Evolutionary conservation across 208 protist species (phyloP).

Genomic region (Tetramitus jugosus): DNA sequence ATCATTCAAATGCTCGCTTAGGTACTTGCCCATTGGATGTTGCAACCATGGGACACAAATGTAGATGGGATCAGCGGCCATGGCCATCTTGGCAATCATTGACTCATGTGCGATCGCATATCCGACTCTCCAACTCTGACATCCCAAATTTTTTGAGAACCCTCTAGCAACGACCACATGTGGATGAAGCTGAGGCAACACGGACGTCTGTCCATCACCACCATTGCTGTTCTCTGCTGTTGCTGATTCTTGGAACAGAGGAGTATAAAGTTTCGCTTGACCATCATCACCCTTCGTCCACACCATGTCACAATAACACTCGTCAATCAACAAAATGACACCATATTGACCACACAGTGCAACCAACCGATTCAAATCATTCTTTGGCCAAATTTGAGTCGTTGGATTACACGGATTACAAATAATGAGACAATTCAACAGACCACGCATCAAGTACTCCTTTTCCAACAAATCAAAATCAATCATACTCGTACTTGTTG

Average conservation of each 20-base stretch:
- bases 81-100: conserved; percentile 25
- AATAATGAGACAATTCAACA: conserved; percentile 28
- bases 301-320: conserved; percentile 43
- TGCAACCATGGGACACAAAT: conserved; percentile 35
- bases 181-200: background rate
- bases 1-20: conserved; percentile 24
- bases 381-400: conserved; percentile 25
- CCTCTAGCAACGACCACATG: conserved; percentile 29
- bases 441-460: conserved; percentile 7
- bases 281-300: no score
- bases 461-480: conserved; percentile 23
- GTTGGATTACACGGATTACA: conserved; percentile 38
- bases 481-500: background rate
- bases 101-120: conserved; percentile 22
- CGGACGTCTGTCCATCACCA: background rate
- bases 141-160: conserved; percentile 33
- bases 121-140: conserved; percentile 36
- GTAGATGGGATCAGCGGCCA: conserved; percentile 31
- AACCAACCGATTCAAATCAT: conserved; percentile 22
- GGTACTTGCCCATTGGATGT: conserved; percentile 28
- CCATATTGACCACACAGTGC: background rate
- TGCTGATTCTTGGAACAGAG: no score
- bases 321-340: conserved; percentile 27
- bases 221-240: background rate
- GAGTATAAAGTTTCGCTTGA: background rate